Percentiles rank a stretch among this genome's conserved stretches.
phyloP scores from a whole-genome alignment of 768 basidiomycete species.

The Pisolithus sp. region DNA sequence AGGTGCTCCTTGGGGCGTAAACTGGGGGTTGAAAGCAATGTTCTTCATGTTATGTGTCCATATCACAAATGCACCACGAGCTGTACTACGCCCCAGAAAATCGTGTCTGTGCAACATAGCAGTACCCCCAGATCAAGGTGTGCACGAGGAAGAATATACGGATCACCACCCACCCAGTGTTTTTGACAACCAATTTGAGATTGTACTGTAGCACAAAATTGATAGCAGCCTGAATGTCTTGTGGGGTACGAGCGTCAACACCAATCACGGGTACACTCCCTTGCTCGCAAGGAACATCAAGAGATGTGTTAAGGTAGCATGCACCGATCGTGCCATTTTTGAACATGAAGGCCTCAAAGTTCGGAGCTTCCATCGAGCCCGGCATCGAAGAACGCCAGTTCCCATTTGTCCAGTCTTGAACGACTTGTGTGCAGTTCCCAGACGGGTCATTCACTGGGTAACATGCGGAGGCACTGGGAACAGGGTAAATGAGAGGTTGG shows the following conservation, averaged over 20 bases:
- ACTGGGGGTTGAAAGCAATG: conserved; percentile 26
- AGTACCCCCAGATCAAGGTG: not conserved
- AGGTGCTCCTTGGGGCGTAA: conserved; percentile 28
- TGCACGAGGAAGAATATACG: too few relatives aligned
- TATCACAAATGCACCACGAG: conserved; percentile 31
- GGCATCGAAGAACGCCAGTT: conserved; percentile 36
- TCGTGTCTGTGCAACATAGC: conserved; percentile 25
- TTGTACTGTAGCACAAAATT: conserved; percentile 12
- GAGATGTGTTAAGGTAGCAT: conserved; percentile 27
- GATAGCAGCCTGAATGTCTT: conserved; percentile 17
- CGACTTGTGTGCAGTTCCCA: conserved; percentile 33
- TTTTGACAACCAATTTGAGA: conserved; percentile 19
- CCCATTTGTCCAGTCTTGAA: conserved; percentile 24
- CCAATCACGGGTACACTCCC: conserved; percentile 15
- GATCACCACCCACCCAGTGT: conserved; percentile 12
- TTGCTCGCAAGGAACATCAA: conserved; percentile 16
- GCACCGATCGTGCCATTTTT: conserved; percentile 41
- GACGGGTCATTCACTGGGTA: conserved; percentile 32
- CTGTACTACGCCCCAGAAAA: conserved; percentile 34
- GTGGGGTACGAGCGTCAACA: conserved; percentile 15
- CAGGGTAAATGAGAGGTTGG: conserved; percentile 37
- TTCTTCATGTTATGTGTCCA: conserved; percentile 39
- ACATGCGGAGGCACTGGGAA: conserved; percentile 36
- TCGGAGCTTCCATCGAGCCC: conserved; percentile 33
- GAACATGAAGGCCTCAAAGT: conserved; percentile 30